Conservation (phyloP, 192 early-diverging fungal species). For the Podila clonocystis region DNA sequence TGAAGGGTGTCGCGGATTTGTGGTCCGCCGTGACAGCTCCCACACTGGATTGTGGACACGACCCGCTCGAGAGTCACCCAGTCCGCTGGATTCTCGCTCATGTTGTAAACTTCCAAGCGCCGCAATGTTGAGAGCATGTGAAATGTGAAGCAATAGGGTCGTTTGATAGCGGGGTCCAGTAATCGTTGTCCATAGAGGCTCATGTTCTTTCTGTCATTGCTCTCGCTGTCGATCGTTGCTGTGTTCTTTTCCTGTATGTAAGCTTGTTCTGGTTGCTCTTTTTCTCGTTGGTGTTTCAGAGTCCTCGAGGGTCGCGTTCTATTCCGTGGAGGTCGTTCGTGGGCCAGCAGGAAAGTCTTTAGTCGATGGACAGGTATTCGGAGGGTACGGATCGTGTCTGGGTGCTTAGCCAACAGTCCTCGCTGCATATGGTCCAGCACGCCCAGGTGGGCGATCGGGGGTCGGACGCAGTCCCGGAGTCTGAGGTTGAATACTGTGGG, state of each 20-base stretch:
- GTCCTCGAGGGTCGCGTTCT: not conserved
- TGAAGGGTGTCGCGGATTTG: conserved; percentile 1
- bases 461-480: too few relatives aligned
- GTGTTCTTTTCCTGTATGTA: too few relatives aligned
- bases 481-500: not conserved
- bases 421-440: conserved; percentile 3
- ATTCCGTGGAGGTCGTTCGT: not conserved
- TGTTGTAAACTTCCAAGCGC: conserved; percentile 3
- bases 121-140: not conserved
- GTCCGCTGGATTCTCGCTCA: not conserved
- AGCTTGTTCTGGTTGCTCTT: not conserved
- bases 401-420: not conserved
- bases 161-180: not conserved
- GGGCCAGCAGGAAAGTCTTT: not conserved
- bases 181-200: too few relatives aligned
- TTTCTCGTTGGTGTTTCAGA: not conserved
- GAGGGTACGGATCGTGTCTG: not conserved
- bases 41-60: not conserved
- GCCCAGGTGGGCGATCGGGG: not conserved
- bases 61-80: conserved; percentile 9
- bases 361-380: conserved; percentile 14
- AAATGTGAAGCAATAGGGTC: conserved; percentile 7
- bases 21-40: not conserved
- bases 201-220: too few relatives aligned
- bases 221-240: too few relatives aligned